A percentile compares a stretch with the other conserved stretches of the same genome.
These are phyloP conservation scores for Ganoderma sinense DNA, from an alignment of 1,284 basidiomycete genomes.

Conservation along the genomic window DNA sequence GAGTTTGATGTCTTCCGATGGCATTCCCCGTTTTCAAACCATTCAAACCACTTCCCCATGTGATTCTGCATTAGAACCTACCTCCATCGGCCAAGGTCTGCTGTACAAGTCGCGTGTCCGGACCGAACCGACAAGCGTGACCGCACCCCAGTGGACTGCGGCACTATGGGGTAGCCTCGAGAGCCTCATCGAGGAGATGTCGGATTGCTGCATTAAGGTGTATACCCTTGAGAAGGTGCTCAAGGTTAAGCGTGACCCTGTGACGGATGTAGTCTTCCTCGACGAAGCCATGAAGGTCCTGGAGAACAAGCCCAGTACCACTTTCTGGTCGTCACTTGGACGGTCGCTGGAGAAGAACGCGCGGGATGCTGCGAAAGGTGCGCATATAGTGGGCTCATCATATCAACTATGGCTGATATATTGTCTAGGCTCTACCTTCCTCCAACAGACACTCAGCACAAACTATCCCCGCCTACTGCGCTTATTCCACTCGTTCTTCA, in stretches of 20 bases:
- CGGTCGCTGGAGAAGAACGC: conserved; percentile 83
- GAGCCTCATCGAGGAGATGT: conserved; percentile 87
- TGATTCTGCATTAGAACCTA: conserved; percentile 43
- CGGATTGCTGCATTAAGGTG: conserved; percentile 91
- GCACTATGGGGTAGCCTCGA: conserved; percentile 88
- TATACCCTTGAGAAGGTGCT: conserved; percentile 96
- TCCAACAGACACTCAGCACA: conserved; percentile 86
- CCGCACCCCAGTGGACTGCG: conserved; percentile 82
- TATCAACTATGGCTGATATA: not conserved
- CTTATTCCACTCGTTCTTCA: conserved; percentile 95
- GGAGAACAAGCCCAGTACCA: conserved; percentile 89
- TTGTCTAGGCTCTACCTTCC: conserved; percentile 74
- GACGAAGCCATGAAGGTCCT: conserved; percentile 92
- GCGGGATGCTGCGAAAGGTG: conserved; percentile 80
- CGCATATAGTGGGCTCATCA: conserved; percentile 7
- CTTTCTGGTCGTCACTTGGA: conserved; percentile 90
- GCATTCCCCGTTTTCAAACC: not conserved
- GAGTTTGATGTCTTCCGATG: conserved; percentile 21
- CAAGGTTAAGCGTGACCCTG: conserved; percentile 84
- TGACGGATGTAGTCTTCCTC: conserved; percentile 82
- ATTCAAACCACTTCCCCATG: not conserved
- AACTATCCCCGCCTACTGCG: conserved; percentile 89
- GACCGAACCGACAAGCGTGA: conserved; percentile 86
- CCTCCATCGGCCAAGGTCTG: conserved; percentile 50
- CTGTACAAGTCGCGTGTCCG: conserved; percentile 82